phyloP scores from a whole-genome alignment of 345 rosid species.

The Triadica sebifera region DNA sequence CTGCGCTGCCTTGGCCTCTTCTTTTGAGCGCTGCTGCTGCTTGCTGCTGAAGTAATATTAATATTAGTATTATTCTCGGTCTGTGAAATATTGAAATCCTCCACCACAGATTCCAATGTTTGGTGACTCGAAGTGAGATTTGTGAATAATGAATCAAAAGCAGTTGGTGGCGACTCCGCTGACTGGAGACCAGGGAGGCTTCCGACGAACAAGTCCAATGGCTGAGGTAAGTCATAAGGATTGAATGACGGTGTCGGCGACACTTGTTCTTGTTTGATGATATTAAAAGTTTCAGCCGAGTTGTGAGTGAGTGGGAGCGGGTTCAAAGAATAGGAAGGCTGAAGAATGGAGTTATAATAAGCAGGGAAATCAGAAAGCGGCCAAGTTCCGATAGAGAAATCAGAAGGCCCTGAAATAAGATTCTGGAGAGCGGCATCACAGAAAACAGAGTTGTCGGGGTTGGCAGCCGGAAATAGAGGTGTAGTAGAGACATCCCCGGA shows the following conservation, averaged over 20 bases:
- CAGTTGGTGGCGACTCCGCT: not conserved
- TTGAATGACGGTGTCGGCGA: not conserved
- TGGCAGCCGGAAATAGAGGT: not conserved
- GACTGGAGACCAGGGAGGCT: slow-evolving; percentile 1
- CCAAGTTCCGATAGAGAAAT: not conserved
- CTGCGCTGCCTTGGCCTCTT: slow-evolving; percentile 14
- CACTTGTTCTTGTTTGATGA: not conserved
- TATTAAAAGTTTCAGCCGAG: not conserved
- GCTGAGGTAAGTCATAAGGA: not conserved
- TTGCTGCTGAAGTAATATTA: not conserved
- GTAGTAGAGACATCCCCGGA: not conserved
- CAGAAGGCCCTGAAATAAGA: slow-evolving; percentile 6
- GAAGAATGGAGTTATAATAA: not conserved
- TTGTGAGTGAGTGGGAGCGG: not conserved
- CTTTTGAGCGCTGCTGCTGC: not conserved
- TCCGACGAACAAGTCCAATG: slow-evolving; percentile 13
- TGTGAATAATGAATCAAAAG: slow-evolving; percentile 6
- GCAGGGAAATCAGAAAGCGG: not conserved
- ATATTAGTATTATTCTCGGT: too few relatives aligned
- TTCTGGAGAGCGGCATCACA: slow-evolving; percentile 24
- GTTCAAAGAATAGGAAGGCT: not conserved
- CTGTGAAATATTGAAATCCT: slow-evolving; percentile 2
- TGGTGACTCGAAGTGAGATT: not conserved
- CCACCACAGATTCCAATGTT: not conserved
- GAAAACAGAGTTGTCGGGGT: not conserved